phyloP scores from a whole-genome alignment of 148 eudicot genomes.

The Polygonum aviculare region DNA sequence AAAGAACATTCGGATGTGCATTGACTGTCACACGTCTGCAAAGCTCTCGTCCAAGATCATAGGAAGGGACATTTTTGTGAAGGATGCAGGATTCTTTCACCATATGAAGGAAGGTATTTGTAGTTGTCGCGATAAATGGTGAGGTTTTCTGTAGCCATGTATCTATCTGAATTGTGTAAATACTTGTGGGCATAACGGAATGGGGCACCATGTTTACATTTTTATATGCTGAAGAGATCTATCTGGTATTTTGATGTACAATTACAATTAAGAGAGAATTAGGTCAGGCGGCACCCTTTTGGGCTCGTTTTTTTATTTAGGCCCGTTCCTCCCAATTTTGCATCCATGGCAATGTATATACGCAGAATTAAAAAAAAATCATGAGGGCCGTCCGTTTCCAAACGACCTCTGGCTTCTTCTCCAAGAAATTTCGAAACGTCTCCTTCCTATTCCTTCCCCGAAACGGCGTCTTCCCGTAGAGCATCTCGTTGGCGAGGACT shows the following conservation, averaged over 20 bases:
- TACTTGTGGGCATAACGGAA: not conserved
- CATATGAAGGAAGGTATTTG: constrained; percentile 28
- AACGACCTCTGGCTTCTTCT: constrained; percentile 40
- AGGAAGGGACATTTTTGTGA: constrained; percentile 22
- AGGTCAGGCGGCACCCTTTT: no score
- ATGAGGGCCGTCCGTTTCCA: constrained; percentile 79
- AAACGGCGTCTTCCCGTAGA: constrained; percentile 78
- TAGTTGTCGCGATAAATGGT: constrained; percentile 27
- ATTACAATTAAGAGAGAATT: no score
- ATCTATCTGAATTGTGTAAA: not conserved
- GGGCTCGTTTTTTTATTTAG: no score
- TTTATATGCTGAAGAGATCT: not conserved
- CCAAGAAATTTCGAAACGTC: constrained; percentile 45
- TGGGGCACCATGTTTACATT: not conserved
- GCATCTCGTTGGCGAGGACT: constrained; percentile 64
- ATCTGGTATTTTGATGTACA: not conserved
- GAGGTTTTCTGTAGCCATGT: not conserved
- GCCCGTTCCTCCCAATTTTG: no score
- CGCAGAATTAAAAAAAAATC: no score
- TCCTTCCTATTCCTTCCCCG: constrained; percentile 57
- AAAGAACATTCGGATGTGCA: constrained; percentile 25
- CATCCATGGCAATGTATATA: no score
- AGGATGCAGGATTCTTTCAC: constrained; percentile 27
- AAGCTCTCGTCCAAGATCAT: constrained; percentile 17
- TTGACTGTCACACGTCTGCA: constrained; percentile 23